Evolutionary conservation across 2,329 filamentous ascomycete genomes (phyloP), one percentile per base, ranked within the genome.

Genomic region (Colletotrichum noveboracense): DNA sequence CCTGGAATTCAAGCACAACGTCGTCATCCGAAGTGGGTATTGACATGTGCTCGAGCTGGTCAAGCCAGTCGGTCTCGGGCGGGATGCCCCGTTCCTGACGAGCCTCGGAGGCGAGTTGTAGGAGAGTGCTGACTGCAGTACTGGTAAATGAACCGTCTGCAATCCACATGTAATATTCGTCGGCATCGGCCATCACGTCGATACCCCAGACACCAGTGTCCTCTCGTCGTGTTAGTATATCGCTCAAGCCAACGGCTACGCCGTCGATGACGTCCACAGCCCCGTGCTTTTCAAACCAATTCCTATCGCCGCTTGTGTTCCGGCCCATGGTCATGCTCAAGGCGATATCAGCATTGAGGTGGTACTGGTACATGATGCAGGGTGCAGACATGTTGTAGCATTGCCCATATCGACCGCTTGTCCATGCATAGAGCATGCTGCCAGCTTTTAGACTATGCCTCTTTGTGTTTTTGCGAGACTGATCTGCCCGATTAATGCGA

Each of bases 331-430:
- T 65, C 55, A 82, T 66, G 18, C 79, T 77, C 26, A 94, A 83
- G 1, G 90, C 92, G 78, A 94, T 93, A 75, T 94, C 93, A 6
- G 92, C 92, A 78, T 94, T 94, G 60, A 94, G 79, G 79, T 94
- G 93, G 78, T 94, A 94, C 80, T 94, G 88, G 79, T 94, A 94
- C 81, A 94, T 92, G 80, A 91, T 93, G 82, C 93, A 94, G 7
- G 89, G 87, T 1, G 89, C 89, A 5, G 89, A 89, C 4, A 86
- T 88, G 1, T 93, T 68, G 32, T 68, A 94, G 78, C 93, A 94
- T 79, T 94, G 94, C 5, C 93, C 93, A 78, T 87, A 92, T 3
- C 93, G 86, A 9, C 90, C 92, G 78, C 90, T 92, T 0, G 92
- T 94, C 93, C 93, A 94, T 2, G 93, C 89, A 79, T 90, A 94